Conservation (phyloP, 1,139 yeast genomes). For the Arxiozyma slooffiae region DNA sequence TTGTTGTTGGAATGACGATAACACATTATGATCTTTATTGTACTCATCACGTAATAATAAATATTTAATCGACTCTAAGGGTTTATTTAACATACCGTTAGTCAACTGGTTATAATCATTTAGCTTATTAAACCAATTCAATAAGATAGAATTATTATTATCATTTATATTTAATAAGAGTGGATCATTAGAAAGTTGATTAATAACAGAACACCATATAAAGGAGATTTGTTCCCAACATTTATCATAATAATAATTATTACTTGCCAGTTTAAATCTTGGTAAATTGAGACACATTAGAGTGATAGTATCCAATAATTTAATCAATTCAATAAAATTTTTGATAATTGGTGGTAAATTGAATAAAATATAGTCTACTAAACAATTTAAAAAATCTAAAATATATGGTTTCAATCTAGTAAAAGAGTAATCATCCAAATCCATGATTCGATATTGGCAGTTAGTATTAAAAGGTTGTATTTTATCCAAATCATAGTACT, state of each 20-base stretch:
- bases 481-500: slow-evolving; percentile 1
- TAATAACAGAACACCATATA: no score
- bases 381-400: slow-evolving; percentile 64
- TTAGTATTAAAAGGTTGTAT: slow-evolving; percentile 5
- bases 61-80: slow-evolving; percentile 39
- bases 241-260: no score
- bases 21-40: background rate
- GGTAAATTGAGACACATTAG: slow-evolving; percentile 60
- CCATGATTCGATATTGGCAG: slow-evolving; percentile 12
- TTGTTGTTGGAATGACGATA: background rate
- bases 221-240: no score
- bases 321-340: slow-evolving; percentile 40
- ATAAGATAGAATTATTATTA: no score
- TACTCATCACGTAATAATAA: background rate
- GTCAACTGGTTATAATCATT: slow-evolving; percentile 51
- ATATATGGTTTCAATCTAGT: slow-evolving; percentile 66
- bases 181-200: no score
- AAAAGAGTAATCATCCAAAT: slow-evolving; percentile 66
- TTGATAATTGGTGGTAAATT: slow-evolving; percentile 72
- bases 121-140: slow-evolving; percentile 48
- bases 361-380: slow-evolving; percentile 70
- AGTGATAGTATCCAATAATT: slow-evolving; percentile 61
- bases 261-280: slow-evolving; percentile 56
- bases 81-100: slow-evolving; percentile 40
- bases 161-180: no score